Percentiles rank a stretch among this genome's conserved stretches.
Conservation (phyloP, 2,329 filamentous ascomycete genomes). For the Cladorrhinum sp. region DNA sequence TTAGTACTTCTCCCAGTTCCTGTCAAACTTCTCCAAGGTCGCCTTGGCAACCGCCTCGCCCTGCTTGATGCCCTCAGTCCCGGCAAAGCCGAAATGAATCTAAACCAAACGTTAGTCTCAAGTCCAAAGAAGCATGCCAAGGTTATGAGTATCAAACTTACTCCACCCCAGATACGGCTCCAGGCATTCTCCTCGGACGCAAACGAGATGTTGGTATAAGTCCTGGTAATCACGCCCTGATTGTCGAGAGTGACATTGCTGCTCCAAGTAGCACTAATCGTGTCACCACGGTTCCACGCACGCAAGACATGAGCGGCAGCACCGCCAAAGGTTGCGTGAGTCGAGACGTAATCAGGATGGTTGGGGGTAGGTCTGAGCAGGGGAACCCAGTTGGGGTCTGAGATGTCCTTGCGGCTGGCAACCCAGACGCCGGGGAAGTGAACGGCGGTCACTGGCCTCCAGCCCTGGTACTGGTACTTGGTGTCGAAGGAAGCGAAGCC, state of each 20-base stretch:
- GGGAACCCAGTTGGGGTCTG: conserved; percentile 19
- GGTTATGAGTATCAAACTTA: conserved; percentile 13
- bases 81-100: conserved; percentile 25
- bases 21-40: conserved; percentile 24
- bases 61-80: conserved; percentile 16
- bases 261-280: conserved; percentile 16
- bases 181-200: conserved; percentile 22
- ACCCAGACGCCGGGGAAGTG: conserved; percentile 18
- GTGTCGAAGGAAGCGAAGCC: conserved; percentile 23
- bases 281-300: conserved; percentile 16
- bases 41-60: conserved; percentile 21
- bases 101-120: neutral
- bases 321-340: conserved; percentile 23
- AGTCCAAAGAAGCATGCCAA: neutral
- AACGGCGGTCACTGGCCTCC: conserved; percentile 24
- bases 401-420: conserved; percentile 11
- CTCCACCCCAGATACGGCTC: conserved; percentile 22
- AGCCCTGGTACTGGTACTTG: conserved; percentile 21
- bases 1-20: conserved; percentile 23
- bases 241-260: conserved; percentile 22
- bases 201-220: conserved; percentile 15
- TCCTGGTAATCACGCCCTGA: conserved; percentile 19
- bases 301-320: conserved; percentile 19
- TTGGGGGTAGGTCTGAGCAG: conserved; percentile 22
- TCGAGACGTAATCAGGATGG: conserved; percentile 25